Percentiles rank a stretch among this genome's conserved stretches.
Conservation (phyloP, 305 asterid genomes). For the Solanum hybrid region DNA sequence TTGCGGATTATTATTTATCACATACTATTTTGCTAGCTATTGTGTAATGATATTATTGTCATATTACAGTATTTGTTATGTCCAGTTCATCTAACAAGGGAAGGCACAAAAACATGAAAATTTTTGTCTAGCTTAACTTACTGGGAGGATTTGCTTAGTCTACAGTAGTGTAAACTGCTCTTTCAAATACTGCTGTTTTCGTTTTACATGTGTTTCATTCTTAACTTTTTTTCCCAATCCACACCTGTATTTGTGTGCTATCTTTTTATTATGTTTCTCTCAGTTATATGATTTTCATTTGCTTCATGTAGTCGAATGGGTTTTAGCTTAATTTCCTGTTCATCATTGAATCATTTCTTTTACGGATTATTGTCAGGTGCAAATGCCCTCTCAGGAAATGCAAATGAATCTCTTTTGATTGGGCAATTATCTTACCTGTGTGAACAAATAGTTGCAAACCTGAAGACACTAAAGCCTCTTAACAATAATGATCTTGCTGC, state of each 20-base stretch:
- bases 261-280: neutral
- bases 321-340: neutral
- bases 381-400: conserved; percentile 13
- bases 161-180: neutral
- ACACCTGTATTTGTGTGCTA: neutral
- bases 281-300: neutral
- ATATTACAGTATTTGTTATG: neutral
- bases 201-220: neutral
- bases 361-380: conserved; percentile 35
- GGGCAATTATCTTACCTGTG: conserved; percentile 40
- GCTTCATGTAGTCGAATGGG: neutral
- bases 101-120: neutral
- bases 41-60: neutral
- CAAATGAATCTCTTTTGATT: conserved; percentile 17
- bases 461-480: conserved; percentile 26
- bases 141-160: neutral
- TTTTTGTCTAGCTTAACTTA: neutral
- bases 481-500: conserved; percentile 22
- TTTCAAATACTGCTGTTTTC: neutral
- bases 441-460: conserved; percentile 42
- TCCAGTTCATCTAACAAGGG: neutral
- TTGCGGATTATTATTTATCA: neutral
- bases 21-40: neutral
- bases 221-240: neutral
- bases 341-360: neutral